Conservation (phyloP, 148 eudicot species). For the Rhododendron vialii region DNA sequence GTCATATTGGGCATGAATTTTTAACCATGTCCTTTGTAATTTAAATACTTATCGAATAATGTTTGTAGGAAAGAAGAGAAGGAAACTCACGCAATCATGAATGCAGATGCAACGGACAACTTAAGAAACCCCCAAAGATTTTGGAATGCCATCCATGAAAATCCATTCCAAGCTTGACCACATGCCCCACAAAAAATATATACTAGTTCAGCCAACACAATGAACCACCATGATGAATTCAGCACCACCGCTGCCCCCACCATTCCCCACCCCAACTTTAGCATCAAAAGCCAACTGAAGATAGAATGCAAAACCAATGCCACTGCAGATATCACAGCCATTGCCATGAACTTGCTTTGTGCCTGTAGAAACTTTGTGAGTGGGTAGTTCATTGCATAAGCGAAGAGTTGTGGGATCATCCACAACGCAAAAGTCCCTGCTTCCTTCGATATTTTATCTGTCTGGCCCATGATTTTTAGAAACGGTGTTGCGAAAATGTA, state of each 20-base stretch:
- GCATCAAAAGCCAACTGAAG: constrained; percentile 53
- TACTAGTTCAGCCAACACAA: constrained; percentile 42
- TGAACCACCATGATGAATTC: constrained; percentile 63
- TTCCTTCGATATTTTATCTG: constrained; percentile 27
- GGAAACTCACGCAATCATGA: constrained; percentile 9
- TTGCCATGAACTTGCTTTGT: constrained; percentile 53
- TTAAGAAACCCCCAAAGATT: constrained; percentile 11
- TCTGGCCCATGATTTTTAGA: constrained; percentile 37
- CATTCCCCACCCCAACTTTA: constrained; percentile 42
- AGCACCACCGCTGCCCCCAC: constrained; percentile 53
- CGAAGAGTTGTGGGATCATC: constrained; percentile 67
- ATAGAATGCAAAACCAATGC: constrained; percentile 38
- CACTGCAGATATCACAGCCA: constrained; percentile 36
- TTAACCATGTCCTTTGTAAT: too few relatives aligned
- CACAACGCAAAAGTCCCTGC: constrained; percentile 35
- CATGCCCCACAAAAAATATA: constrained; percentile 48
- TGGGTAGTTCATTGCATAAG: constrained; percentile 32
- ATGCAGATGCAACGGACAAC: constrained; percentile 14
- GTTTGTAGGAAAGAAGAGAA: background rate
- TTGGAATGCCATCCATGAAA: constrained; percentile 16
- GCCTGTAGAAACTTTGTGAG: constrained; percentile 6
- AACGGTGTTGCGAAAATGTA: constrained; percentile 38
- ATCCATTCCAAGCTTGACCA: constrained; percentile 24
- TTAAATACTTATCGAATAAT: too few relatives aligned
- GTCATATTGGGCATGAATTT: too few relatives aligned